Evolutionary conservation across 2,329 filamentous ascomycete genomes (phyloP).

Genomic region (Pleomassaria siparia): DNA sequence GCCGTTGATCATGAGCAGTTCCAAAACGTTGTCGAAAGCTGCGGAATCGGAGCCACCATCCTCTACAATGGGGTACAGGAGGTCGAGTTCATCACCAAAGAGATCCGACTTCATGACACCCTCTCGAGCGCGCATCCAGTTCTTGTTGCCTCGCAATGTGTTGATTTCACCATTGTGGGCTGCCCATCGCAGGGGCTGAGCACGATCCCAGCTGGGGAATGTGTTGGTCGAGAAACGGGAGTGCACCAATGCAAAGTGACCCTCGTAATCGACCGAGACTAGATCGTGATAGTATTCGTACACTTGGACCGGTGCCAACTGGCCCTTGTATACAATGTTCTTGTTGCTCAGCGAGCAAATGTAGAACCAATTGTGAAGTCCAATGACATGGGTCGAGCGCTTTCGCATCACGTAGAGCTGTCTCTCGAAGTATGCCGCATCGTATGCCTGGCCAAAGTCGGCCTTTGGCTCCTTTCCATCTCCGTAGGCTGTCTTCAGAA

Average conservation of each 20-base stretch:
- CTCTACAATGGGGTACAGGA: slow-evolving; percentile 91
- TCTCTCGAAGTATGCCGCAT: slow-evolving; percentile 83
- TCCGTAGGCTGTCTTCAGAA: slow-evolving; percentile 82
- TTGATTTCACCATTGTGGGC: slow-evolving; percentile 99
- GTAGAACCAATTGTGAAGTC: slow-evolving; percentile 98
- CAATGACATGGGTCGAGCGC: slow-evolving; percentile 90
- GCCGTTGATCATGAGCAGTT: slow-evolving; percentile 91
- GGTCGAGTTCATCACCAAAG: slow-evolving; percentile 89
- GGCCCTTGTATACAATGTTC: slow-evolving; percentile 99
- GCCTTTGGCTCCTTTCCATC: slow-evolving; percentile 74
- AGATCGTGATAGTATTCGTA: slow-evolving; percentile 98
- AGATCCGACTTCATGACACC: slow-evolving; percentile 90
- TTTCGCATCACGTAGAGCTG: slow-evolving; percentile 95
- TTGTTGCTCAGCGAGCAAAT: slow-evolving; percentile 94
- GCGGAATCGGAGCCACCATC: slow-evolving; percentile 96
- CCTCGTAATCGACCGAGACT: slow-evolving; percentile 95
- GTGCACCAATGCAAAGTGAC: slow-evolving; percentile 94
- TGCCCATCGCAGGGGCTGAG: slow-evolving; percentile 93
- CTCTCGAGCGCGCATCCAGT: slow-evolving; percentile 98
- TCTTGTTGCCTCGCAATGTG: slow-evolving; percentile 95
- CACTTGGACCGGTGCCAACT: slow-evolving; percentile 89
- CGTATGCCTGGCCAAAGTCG: slow-evolving; percentile 77
- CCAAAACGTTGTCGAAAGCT: slow-evolving; percentile 94
- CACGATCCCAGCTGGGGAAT: slow-evolving; percentile 97
- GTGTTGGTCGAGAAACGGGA: slow-evolving; percentile 98